Percentiles rank a stretch among this genome's conserved stretches.
phyloP scores from a whole-genome alignment of 495 filamentous ascomycete genomes.

The Daldinia loculata region DNA sequence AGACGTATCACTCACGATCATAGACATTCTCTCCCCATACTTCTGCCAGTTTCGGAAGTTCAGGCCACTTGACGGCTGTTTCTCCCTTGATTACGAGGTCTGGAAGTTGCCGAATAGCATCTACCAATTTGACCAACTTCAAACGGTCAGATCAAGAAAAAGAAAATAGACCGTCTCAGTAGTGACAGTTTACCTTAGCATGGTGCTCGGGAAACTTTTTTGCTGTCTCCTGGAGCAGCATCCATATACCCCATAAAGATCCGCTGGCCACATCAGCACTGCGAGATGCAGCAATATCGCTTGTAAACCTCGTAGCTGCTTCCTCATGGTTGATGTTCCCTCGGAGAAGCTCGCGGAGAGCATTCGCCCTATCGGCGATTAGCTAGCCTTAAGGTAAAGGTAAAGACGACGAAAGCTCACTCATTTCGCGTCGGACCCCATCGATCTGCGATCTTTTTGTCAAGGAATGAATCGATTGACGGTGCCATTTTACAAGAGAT shows the following conservation, averaged over 20 bases:
- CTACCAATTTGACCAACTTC: constrained; percentile 23
- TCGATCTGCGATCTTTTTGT: constrained; percentile 19
- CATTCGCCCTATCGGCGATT: constrained; percentile 14
- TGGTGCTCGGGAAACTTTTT: constrained; percentile 26
- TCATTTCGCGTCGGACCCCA: constrained; percentile 17
- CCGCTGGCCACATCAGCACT: not conserved
- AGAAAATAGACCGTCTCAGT: not conserved
- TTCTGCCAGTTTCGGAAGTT: constrained; percentile 16
- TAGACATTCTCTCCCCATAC: constrained; percentile 27
- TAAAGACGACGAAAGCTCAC: constrained; percentile 13
- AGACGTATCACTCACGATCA: constrained; percentile 25
- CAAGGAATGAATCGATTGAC: constrained; percentile 26
- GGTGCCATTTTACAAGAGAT: constrained; percentile 18
- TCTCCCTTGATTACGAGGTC: constrained; percentile 21
- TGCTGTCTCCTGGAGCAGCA: constrained; percentile 22
- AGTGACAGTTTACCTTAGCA: constrained; percentile 7
- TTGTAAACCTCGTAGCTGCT: constrained; percentile 18
- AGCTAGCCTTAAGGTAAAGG: not conserved
- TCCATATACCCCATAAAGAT: constrained; percentile 23
- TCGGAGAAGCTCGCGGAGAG: constrained; percentile 18
- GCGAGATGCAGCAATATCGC: constrained; percentile 10
- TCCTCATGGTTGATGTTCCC: constrained; percentile 17
- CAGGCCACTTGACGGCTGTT: constrained; percentile 22
- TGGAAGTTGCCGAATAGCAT: constrained; percentile 20
- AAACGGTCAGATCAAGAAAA: constrained; percentile 11